Evolutionary conservation across 345 rosid species (phyloP).

Genomic region (Eucalyptus leucophloia): DNA sequence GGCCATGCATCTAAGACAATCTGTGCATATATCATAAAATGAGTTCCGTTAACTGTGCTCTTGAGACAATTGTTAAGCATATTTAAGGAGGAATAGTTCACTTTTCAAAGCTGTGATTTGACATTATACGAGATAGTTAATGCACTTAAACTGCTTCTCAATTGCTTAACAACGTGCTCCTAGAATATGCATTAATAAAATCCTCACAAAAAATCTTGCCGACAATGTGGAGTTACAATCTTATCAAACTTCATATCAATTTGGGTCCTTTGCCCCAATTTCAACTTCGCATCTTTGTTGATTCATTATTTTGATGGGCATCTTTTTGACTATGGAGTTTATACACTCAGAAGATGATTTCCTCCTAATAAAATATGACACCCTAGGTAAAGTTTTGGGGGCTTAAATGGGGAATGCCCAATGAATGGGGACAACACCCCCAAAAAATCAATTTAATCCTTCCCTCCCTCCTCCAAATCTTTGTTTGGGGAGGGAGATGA

Average conservation of each 20-base stretch:
- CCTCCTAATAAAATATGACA: not conserved
- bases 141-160: not conserved
- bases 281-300: not conserved
- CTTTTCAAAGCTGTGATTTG: not conserved
- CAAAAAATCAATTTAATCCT: not conserved
- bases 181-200: not conserved
- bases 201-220: not conserved
- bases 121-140: not conserved
- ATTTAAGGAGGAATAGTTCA: not conserved
- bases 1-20: not conserved
- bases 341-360: not conserved
- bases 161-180: not conserved
- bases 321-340: not conserved
- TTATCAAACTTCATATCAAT: not conserved
- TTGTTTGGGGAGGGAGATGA: not conserved
- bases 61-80: not conserved
- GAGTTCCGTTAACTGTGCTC: not conserved
- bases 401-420: not conserved
- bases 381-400: not conserved
- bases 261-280: not conserved
- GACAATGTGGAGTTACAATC: not conserved
- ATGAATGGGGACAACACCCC: not conserved
- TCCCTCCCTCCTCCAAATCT: not conserved
- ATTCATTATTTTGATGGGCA: not conserved
- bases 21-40: not conserved